Conservation (phyloP, 2,329 filamentous ascomycete genomes). For the Fonsecaea pugnacius region DNA sequence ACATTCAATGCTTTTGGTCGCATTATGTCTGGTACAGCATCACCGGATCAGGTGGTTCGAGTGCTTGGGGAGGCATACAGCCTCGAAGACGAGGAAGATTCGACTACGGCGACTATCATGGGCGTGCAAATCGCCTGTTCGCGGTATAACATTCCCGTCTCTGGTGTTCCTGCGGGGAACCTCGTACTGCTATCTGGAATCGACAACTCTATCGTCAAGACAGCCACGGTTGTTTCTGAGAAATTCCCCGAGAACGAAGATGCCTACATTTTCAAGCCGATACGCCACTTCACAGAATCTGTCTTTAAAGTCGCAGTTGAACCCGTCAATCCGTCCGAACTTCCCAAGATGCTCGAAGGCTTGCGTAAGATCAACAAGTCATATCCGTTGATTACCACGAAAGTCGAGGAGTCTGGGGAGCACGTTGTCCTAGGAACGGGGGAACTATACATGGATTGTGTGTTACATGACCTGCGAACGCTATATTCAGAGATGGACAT, state of each 20-base stretch:
- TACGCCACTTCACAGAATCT: conserved; percentile 94
- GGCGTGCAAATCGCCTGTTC: conserved; percentile 91
- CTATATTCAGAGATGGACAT: conserved; percentile 99
- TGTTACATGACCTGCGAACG: conserved; percentile 87
- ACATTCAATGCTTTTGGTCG: conserved; percentile 87
- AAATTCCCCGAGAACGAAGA: conserved; percentile 85
- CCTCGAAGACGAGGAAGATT: conserved; percentile 96
- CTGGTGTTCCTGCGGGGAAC: conserved; percentile 91
- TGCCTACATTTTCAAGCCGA: conserved; percentile 90
- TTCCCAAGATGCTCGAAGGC: conserved; percentile 98
- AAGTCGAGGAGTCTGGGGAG: conserved; percentile 97
- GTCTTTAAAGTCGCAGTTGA: conserved; percentile 98
- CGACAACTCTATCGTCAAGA: conserved; percentile 98
- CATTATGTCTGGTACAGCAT: conserved; percentile 88
- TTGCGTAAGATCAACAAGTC: conserved; percentile 97
- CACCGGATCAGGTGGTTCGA: conserved; percentile 78
- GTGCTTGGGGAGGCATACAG: conserved; percentile 96
- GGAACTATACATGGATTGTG: conserved; percentile 99
- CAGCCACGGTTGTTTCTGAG: conserved; percentile 82
- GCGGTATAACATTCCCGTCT: conserved; percentile 87
- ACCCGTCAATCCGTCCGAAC: conserved; percentile 94
- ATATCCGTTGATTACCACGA: conserved; percentile 92
- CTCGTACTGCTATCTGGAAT: conserved; percentile 90
- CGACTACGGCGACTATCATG: conserved; percentile 81
- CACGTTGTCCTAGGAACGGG: conserved; percentile 94